Base-by-base conservation (phyloP, 306 rosid species). In the Cajanus cajan region DNA sequence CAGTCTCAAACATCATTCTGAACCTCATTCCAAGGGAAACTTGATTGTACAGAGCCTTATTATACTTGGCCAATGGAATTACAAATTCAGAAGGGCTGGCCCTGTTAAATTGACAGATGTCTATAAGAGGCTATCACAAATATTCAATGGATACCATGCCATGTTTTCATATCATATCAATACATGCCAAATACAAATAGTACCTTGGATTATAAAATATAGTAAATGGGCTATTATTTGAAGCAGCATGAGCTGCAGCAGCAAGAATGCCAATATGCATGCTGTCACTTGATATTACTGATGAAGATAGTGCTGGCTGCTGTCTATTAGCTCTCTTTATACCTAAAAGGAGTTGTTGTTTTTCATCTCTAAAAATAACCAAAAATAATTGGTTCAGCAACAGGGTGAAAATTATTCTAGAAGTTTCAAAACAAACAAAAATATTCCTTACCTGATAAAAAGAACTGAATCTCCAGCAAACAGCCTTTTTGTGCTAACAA, bases 181-280 rank as follows among this genome's bases (percentile, higher is more conserved):
- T 58, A 61, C 18, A 64, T 36, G 44, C 44, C 15, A 71, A 63
- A 10, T 18, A 59, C 13, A 58, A 64, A 12, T 10, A 48, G 79
- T 85, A 94, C 98, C 98, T 92, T 68, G 98, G 98, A 85, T 94
- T 94, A 90, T 89, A 94, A 78, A 92, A 94, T 82, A 94, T 85
- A 41, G 98, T 94, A 82, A 94, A 94, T 6, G 97, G 97, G 61
- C 97, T 94, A 74, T 87, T 94, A 87, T 90, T 94, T 68, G 98
- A 94, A 77, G 98, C 95, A 64, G 98, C 98, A 87, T 94, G 98
- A 78, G 98, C 98, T n/a, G 98, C 98, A 68, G 98, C 97, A 24
- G 98, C 98, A 74, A 94, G 97, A 86, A 94, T 86, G 61, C 98
- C 98, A 31, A 94, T 94, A 71, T 94, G 98, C 98, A 94, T 94